Conservation (phyloP, 768 basidiomycete species). For the Agrocybe praecox region DNA sequence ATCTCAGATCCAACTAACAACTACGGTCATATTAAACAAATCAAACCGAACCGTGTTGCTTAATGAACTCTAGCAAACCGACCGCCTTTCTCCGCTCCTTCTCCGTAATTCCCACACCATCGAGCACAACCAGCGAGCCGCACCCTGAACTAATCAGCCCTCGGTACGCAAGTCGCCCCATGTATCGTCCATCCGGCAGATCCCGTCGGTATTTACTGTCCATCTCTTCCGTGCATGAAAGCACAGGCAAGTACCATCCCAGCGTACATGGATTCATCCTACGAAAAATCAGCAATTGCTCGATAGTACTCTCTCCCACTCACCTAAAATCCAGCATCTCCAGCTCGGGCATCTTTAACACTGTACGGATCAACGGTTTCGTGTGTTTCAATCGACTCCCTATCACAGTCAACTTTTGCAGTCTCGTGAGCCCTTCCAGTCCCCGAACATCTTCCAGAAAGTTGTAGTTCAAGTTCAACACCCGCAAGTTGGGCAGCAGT, state of each 20-base stretch:
- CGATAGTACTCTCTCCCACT: slow-evolving; percentile 6
- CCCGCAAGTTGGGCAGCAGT: slow-evolving; percentile 83
- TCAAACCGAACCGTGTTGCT: slow-evolving; percentile 22
- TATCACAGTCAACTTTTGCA: slow-evolving; percentile 86
- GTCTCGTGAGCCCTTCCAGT: slow-evolving; percentile 70
- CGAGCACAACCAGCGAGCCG: slow-evolving; percentile 66
- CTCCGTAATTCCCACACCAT: slow-evolving; percentile 81
- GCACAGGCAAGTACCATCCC: slow-evolving; percentile 91
- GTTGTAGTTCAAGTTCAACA: slow-evolving; percentile 96
- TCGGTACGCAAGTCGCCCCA: slow-evolving; percentile 86
- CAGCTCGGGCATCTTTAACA: slow-evolving; percentile 73
- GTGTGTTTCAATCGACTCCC: slow-evolving; percentile 80
- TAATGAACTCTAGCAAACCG: slow-evolving; percentile 61
- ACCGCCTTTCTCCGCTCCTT: slow-evolving; percentile 88
- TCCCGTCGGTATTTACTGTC: slow-evolving; percentile 88
- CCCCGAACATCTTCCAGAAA: slow-evolving; percentile 76
- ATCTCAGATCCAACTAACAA: slow-evolving; percentile 25
- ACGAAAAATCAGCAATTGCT: slow-evolving; percentile 11
- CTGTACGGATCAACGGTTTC: slow-evolving; percentile 69
- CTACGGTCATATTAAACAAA: slow-evolving; percentile 20
- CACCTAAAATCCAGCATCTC: slow-evolving; percentile 92
- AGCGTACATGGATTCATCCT: slow-evolving; percentile 97
- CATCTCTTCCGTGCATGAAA: slow-evolving; percentile 74
- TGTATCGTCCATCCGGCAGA: slow-evolving; percentile 87
- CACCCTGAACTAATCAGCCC: slow-evolving; percentile 85